Evolutionary conservation across 108 stramenopile species (phyloP).

Genomic region (Cyclostephanos tholiformis): DNA sequence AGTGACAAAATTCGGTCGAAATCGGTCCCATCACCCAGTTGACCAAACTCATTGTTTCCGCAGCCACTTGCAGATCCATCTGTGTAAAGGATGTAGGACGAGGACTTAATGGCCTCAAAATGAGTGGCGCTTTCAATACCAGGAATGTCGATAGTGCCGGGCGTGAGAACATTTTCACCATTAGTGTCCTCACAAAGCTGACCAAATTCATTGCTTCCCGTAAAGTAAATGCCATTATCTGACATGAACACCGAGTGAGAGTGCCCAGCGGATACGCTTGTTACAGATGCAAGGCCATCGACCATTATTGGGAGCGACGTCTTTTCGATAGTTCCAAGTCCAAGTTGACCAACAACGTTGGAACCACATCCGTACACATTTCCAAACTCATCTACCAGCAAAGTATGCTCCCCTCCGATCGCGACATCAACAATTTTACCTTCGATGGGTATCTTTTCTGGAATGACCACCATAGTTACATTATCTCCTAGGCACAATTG

Average conservation of each 20-base stretch:
- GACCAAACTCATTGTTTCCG: constrained; percentile 55
- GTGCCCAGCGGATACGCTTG: constrained; percentile 29
- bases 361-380: constrained; percentile 52
- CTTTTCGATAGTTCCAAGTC: constrained; percentile 22
- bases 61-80: constrained; percentile 55
- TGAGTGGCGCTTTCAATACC: constrained; percentile 1
- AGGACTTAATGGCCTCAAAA: constrained; percentile 37
- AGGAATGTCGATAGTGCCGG: constrained; percentile 28
- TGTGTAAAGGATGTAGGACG: constrained; percentile 42
- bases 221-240: constrained; percentile 35
- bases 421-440: constrained; percentile 48
- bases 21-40: constrained; percentile 42
- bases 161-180: constrained; percentile 23
- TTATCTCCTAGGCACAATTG: constrained; percentile 44
- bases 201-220: constrained; percentile 43
- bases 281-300: constrained; percentile 15
- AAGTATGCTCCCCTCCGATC: constrained; percentile 53
- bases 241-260: constrained; percentile 43
- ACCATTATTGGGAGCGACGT: constrained; percentile 22
- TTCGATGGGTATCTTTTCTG: constrained; percentile 39
- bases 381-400: constrained; percentile 38
- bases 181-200: constrained; percentile 43
- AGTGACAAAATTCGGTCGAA: constrained; percentile 23
- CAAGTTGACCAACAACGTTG: constrained; percentile 56
- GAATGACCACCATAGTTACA: constrained; percentile 36